A percentile compares a stretch with the other conserved stretches of the same genome.
These are phyloP conservation scores for Ashbya aceris DNA, from an alignment of 1,139 yeast species.

Conservation along the genomic window DNA sequence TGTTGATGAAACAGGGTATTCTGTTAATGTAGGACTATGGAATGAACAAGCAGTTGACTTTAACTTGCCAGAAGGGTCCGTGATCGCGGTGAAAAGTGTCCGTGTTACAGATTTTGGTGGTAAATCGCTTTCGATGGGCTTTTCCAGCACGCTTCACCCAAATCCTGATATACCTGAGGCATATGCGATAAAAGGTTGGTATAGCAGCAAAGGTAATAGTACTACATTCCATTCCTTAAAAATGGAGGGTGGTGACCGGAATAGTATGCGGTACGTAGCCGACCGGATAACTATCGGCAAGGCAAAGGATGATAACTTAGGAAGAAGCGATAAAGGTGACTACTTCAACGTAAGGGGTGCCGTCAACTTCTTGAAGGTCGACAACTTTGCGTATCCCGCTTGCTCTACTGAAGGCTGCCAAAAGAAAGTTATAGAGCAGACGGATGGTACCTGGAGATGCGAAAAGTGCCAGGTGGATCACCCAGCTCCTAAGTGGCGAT, in stretches of 20 bases:
- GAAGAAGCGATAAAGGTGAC: conserved; percentile 68
- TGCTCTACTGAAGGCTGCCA: conserved; percentile 70
- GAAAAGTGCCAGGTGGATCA: conserved; percentile 75
- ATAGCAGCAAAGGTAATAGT: conserved; percentile 63
- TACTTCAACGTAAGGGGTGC: conserved; percentile 69
- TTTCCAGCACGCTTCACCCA: conserved; percentile 61
- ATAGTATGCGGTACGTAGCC: conserved; percentile 25
- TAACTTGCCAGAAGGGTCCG: conserved; percentile 64
- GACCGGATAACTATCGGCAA: conserved; percentile 59
- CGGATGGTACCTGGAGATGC: conserved; percentile 83
- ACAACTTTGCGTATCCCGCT: conserved; percentile 83
- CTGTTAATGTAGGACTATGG: conserved; percentile 83
- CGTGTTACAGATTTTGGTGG: conserved; percentile 88
- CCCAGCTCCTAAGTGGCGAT: conserved; percentile 67
- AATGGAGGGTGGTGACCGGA: conserved; percentile 31
- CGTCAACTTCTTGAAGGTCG: conserved; percentile 60
- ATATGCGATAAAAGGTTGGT: conserved; percentile 88
- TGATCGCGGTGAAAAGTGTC: conserved; percentile 87
- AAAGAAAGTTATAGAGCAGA: conserved; percentile 68
- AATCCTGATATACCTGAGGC: conserved; percentile 91
- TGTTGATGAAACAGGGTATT: conserved; percentile 77
- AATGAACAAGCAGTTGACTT: conserved; percentile 78
- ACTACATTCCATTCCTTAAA: conserved; percentile 57
- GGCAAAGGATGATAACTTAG: conserved; percentile 62
- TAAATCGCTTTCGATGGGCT: conserved; percentile 71